phyloP scores from a whole-genome alignment of 129 eudicot species.

The Centrapalus pauciflorus region DNA sequence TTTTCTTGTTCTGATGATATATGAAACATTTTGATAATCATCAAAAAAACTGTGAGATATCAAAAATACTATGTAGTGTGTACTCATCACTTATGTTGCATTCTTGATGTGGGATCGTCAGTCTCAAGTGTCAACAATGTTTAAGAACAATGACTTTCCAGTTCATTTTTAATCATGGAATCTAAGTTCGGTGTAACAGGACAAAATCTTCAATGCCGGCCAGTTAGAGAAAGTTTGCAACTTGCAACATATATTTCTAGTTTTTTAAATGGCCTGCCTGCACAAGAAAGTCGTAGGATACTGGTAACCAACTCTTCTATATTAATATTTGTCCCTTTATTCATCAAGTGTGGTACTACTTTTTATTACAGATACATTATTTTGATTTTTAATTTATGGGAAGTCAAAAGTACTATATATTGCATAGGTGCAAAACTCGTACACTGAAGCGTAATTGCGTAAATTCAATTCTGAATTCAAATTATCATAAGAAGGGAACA shows the following conservation, averaged over 20 bases:
- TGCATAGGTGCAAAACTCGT: no score
- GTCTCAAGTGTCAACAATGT: neutral
- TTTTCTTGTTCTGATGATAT: no score
- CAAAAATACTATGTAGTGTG: no score
- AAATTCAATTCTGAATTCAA: no score
- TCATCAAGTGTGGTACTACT: neutral
- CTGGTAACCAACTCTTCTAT: neutral
- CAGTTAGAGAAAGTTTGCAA: slow-evolving; percentile 5
- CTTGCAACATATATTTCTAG: neutral
- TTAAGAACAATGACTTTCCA: neutral
- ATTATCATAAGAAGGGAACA: no score
- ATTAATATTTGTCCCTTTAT: neutral
- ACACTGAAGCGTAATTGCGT: no score
- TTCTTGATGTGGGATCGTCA: neutral
- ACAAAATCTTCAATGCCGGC: slow-evolving; percentile 21
- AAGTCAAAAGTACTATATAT: neutral
- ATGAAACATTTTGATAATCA: no score
- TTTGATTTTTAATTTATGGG: neutral
- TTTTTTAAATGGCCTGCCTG: slow-evolving; percentile 24
- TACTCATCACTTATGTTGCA: neutral
- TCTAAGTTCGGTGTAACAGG: slow-evolving; percentile 6
- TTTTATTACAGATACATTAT: neutral
- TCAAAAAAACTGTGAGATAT: no score
- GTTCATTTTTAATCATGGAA: neutral
- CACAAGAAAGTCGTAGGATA: slow-evolving; percentile 18